Evolutionary conservation across 306 rosid genomes (phyloP).

Genomic region (Senna tora): DNA sequence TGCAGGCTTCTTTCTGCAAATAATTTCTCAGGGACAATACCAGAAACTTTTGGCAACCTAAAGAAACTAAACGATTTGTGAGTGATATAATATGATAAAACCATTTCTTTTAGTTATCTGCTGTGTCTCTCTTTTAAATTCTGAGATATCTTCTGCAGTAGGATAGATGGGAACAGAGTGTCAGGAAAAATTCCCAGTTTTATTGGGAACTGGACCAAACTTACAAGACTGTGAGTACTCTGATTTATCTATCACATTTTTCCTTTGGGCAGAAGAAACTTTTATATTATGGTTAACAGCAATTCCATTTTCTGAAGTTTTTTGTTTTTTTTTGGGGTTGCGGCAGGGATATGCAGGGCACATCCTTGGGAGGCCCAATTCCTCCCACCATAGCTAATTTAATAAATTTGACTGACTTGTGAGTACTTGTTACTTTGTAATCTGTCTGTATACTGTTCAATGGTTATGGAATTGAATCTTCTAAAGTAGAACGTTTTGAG

Average conservation of each 20-base stretch:
- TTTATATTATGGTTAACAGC: neutral
- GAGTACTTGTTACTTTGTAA: slow-evolving; percentile 38
- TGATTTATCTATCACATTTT: slow-evolving; percentile 13
- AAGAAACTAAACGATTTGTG: slow-evolving; percentile 69
- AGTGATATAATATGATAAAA: slow-evolving; percentile 38
- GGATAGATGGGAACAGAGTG: slow-evolving; percentile 73
- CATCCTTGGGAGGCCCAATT: slow-evolving; percentile 18
- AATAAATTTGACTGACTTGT: slow-evolving; percentile 55
- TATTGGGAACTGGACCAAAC: slow-evolving; percentile 77
- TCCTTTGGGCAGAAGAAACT: neutral
- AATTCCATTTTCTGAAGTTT: neutral
- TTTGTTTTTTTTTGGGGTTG: neutral
- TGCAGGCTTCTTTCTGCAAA: slow-evolving; percentile 67
- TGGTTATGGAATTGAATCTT: slow-evolving; percentile 15
- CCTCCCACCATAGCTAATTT: slow-evolving; percentile 58
- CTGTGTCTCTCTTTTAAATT: neutral
- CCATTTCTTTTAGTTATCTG: neutral
- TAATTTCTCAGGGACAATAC: slow-evolving; percentile 73
- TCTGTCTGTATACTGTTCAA: neutral
- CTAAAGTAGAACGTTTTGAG: neutral
- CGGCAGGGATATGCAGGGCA: slow-evolving; percentile 17
- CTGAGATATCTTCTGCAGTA: slow-evolving; percentile 52
- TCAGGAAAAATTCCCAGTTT: slow-evolving; percentile 69
- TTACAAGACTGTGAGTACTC: slow-evolving; percentile 62
- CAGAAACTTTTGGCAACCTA: slow-evolving; percentile 57